Base-by-base conservation (phyloP, 176 grass and related monocot genomes). In the Ensete ventricosum region DNA sequence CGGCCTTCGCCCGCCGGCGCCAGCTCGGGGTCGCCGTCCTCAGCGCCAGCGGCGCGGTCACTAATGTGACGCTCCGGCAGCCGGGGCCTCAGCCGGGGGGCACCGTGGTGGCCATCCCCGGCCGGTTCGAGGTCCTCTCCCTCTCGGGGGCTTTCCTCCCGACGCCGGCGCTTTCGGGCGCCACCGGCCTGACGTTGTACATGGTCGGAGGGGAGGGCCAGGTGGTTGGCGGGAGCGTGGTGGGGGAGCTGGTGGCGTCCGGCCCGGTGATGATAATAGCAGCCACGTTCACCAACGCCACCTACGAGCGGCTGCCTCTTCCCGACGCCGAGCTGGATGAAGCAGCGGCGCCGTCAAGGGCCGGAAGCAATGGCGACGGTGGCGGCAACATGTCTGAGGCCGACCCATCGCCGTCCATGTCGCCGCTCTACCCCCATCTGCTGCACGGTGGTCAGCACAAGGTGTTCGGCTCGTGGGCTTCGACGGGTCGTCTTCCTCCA, bases 211-310 rank as follows among this genome's bases (percentile, higher is more conserved):
- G 85, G 17, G 87, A 92, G 85, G 93, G 90, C 49, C 93, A 97
- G 83, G 88, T 97, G 13, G 79, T 93, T 14, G 90, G 93, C 1
- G 93, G 93, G 17, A 90, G 85, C 76, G 89, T 97, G 21, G 83
- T 93, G 69, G 93, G 93, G 7, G 90, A 93, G 71, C 83, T 97
- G 59, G 34, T 93, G 19, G 93, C 93, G 0, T 87, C 87, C 3
- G 93, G 93, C 0, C 90, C 93, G 11, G 93, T 97, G 79, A 97
- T 97, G 93, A 83, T 97, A 59, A 90, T 97, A 75, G 93, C 93
- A 0, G 90, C 93, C 14, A 90, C 93, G 69, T 97, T 93, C 83
- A 81, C 87, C 8, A 97, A 93, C 79, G 93, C 93, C 25, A 90
- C 85, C 8, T 97, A 88, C 67, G 93, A 97, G 83, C 86, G 88